These are phyloP conservation scores for Coniophora puteana DNA, from an alignment of 1,284 basidiomycete species.

Conservation along the genomic window DNA sequence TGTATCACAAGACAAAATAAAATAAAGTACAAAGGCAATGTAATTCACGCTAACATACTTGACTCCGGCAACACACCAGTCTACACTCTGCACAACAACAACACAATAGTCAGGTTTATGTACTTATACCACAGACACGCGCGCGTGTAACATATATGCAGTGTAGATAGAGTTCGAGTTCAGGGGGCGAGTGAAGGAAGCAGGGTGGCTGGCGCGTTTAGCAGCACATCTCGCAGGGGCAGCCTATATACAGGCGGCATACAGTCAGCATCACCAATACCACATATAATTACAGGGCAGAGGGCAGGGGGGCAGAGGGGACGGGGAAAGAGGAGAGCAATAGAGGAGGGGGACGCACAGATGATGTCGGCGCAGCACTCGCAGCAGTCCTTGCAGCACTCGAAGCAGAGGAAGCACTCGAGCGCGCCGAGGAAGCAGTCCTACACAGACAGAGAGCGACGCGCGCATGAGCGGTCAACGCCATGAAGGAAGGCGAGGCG, in stretches of 20 bases:
- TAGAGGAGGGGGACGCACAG: slow-evolving; percentile 16
- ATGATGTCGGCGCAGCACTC: slow-evolving; percentile 26
- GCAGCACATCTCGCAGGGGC: slow-evolving; percentile 30
- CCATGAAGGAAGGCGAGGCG: background rate
- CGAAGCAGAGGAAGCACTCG: slow-evolving; percentile 52
- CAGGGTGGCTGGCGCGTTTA: slow-evolving; percentile 7
- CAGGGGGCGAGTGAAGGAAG: background rate
- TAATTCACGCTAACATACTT: too few species aligned
- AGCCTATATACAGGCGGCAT: slow-evolving; percentile 17
- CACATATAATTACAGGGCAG: too few species aligned
- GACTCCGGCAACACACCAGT: too few species aligned
- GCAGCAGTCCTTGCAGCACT: slow-evolving; percentile 31
- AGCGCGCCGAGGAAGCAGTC: slow-evolving; percentile 47
- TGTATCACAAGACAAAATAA: too few species aligned
- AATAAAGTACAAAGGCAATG: too few species aligned
- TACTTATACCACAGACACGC: too few species aligned
- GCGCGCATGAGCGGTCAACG: background rate
- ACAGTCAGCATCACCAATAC: too few species aligned
- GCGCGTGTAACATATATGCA: too few species aligned
- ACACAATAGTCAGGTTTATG: too few species aligned
- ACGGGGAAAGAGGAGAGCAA: background rate
- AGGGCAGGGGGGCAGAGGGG: too few species aligned
- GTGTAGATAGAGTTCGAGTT: slow-evolving; percentile 1
- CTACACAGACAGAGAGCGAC: slow-evolving; percentile 20
- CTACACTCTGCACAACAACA: too few species aligned